A percentile compares a stretch with the other conserved stretches of the same genome.
phyloP scores from a whole-genome alignment of 202 grass and related monocot species.

The Panicum hallii region DNA sequence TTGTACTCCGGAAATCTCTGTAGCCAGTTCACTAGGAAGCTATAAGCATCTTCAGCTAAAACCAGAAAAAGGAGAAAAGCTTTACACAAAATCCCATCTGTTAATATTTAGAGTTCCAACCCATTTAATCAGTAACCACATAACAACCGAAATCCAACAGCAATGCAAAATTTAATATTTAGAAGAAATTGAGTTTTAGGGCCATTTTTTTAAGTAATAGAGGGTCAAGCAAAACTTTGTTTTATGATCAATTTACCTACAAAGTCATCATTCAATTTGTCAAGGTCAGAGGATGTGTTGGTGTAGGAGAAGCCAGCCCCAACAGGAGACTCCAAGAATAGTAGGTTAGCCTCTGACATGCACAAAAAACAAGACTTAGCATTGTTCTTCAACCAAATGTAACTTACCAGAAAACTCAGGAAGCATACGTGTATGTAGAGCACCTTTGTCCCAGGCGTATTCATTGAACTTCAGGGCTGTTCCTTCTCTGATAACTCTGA shows the following conservation, averaged over 20 bases:
- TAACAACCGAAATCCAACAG: background rate
- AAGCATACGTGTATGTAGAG: background rate
- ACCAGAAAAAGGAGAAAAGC: background rate
- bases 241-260: constrained; percentile 58
- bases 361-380: constrained; percentile 9
- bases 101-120: background rate
- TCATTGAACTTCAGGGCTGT: constrained; percentile 66
- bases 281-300: constrained; percentile 75
- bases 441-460: constrained; percentile 87
- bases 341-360: constrained; percentile 73
- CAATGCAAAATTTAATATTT: background rate
- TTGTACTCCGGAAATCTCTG: constrained; percentile 66
- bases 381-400: background rate
- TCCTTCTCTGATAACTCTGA: constrained; percentile 61
- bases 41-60: constrained; percentile 71
- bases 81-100: background rate
- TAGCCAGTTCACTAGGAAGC: constrained; percentile 75
- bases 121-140: background rate
- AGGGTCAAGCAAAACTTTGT: background rate
- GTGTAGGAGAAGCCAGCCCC: constrained; percentile 91
- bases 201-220: background rate
- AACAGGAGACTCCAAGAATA: constrained; percentile 78
- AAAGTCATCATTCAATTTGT: constrained; percentile 63
- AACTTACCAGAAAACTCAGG: background rate
- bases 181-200: background rate